A percentile compares a stretch with the other conserved stretches of the same genome.
These are phyloP conservation scores for Xerocomus brunneocitrinus DNA, from an alignment of 768 basidiomycete species.

Conservation along the genomic window DNA sequence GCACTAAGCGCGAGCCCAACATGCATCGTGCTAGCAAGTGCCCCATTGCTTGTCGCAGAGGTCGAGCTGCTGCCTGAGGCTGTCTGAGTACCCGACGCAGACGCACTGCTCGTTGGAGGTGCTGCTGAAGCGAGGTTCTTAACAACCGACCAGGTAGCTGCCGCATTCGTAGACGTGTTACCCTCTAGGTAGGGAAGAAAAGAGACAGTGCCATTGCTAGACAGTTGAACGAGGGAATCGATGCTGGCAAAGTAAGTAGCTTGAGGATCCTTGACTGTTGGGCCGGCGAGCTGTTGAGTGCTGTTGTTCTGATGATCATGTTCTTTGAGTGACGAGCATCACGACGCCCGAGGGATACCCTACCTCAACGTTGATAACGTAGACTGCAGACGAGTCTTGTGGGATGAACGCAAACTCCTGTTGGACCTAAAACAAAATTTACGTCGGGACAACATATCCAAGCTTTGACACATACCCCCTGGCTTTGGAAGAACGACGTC, in stretches of 20 bases:
- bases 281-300: slow-evolving; percentile 57
- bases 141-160: slow-evolving; percentile 48
- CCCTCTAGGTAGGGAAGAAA: slow-evolving; percentile 55
- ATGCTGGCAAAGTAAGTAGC: slow-evolving; percentile 64
- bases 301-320: slow-evolving; percentile 49
- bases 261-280: slow-evolving; percentile 51
- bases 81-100: slow-evolving; percentile 19
- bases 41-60: slow-evolving; percentile 12
- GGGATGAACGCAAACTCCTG: slow-evolving; percentile 77
- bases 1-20: slow-evolving; percentile 9
- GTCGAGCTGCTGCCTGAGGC: slow-evolving; percentile 14
- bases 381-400: slow-evolving; percentile 66
- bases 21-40: slow-evolving; percentile 12
- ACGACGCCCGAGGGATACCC: not conserved
- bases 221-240: slow-evolving; percentile 61
- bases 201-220: slow-evolving; percentile 53
- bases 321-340: slow-evolving; percentile 2
- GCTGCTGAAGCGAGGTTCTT: slow-evolving; percentile 41
- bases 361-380: slow-evolving; percentile 69
- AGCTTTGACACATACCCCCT: slow-evolving; percentile 38
- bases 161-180: slow-evolving; percentile 39
- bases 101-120: slow-evolving; percentile 27
- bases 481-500: slow-evolving; percentile 60
- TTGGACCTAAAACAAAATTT: slow-evolving; percentile 44
- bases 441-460: not conserved